A percentile compares a stretch with the other conserved stretches of the same genome.
Evolutionary conservation across 1,284 basidiomycete species (phyloP).

Genomic region (Paramarasmius palmivorus): DNA sequence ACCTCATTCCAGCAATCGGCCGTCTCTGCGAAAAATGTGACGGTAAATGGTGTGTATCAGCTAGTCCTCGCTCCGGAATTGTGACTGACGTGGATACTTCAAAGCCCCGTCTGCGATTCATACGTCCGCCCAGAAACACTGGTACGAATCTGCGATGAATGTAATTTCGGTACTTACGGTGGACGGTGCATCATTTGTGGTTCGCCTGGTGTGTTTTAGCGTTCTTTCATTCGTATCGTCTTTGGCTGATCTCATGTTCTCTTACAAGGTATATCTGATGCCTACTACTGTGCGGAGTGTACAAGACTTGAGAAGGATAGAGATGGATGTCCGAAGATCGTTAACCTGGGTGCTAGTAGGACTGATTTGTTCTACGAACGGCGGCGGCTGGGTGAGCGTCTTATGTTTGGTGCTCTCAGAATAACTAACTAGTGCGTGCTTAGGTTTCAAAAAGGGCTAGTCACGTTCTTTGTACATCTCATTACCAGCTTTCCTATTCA

Average conservation of each 20-base stretch:
- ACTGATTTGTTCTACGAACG: constrained; percentile 91
- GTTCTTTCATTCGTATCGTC: not conserved
- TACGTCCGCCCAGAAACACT: constrained; percentile 98
- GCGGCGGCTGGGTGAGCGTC: constrained; percentile 66
- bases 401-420: not conserved
- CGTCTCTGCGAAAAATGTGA: constrained; percentile 99
- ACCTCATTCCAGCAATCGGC: constrained; percentile 73
- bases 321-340: constrained; percentile 98
- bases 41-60: constrained; percentile 86
- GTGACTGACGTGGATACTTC: not conserved
- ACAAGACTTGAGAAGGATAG: constrained; percentile 96
- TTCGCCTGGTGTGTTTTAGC: constrained; percentile 69
- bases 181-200: constrained; percentile 98
- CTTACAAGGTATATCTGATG: constrained; percentile 86
- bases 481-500: too few relatives aligned
- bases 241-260: not conserved
- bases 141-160: constrained; percentile 98
- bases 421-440: constrained; percentile 9
- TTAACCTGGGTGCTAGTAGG: constrained; percentile 90
- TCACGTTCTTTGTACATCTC: not conserved
- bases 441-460: constrained; percentile 82
- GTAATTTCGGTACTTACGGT: constrained; percentile 97
- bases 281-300: constrained; percentile 97
- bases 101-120: constrained; percentile 97
- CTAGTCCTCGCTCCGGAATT: not conserved